Conservation (phyloP, 305 asterid species). For the Fraxinus xanthoxyloides region DNA sequence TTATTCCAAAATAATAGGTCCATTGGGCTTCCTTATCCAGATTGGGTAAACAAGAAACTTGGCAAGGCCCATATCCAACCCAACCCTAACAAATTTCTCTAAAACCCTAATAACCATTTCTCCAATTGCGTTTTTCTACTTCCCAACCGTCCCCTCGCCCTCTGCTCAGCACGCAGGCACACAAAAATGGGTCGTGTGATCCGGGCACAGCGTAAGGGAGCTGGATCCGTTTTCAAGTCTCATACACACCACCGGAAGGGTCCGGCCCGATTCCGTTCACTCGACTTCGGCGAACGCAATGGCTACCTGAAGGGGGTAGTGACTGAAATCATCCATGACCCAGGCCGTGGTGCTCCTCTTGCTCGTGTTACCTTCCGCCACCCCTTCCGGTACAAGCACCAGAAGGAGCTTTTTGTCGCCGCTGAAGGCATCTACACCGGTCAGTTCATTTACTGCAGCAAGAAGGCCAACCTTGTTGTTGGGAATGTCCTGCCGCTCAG, state of each 20-base stretch:
- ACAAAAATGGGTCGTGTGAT: slow-evolving; percentile 56
- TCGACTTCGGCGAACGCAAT: slow-evolving; percentile 53
- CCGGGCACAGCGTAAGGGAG: slow-evolving; percentile 57
- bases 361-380: slow-evolving; percentile 24
- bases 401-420: slow-evolving; percentile 51
- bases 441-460: slow-evolving; percentile 47
- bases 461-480: slow-evolving; percentile 40
- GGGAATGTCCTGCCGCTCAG: slow-evolving; percentile 47
- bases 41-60: background rate
- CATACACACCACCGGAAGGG: slow-evolving; percentile 56
- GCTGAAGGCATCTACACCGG: slow-evolving; percentile 59
- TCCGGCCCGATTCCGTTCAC: slow-evolving; percentile 43
- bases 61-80: background rate
- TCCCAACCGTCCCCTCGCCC: background rate
- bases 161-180: background rate
- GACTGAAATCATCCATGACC: slow-evolving; percentile 47
- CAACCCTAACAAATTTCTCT: background rate
- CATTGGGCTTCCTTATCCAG: background rate
- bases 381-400: slow-evolving; percentile 45
- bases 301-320: slow-evolving; percentile 51
- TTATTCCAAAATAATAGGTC: no score
- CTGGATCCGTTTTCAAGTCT: slow-evolving; percentile 46
- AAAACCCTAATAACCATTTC: no score
- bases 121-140: background rate
- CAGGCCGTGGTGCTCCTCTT: slow-evolving; percentile 49